Evolutionary conservation across 257 asterid species (phyloP), one percentile per base, ranked within the genome.

Genomic region (Haberlea rhodopensis): DNA sequence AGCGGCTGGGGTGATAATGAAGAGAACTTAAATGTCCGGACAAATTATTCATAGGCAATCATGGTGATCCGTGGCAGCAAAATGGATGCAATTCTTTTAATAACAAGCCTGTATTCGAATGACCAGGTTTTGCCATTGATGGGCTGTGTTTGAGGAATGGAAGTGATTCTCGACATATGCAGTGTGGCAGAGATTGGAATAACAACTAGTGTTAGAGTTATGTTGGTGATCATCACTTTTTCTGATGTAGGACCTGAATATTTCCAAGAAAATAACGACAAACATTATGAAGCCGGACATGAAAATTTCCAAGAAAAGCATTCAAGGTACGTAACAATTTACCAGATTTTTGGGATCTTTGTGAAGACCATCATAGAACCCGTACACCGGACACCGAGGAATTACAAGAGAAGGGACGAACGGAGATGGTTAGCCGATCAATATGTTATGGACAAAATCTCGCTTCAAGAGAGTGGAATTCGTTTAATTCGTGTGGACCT

Each of bases 1-100:
- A 11, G 77, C 13, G 96, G 95, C 29, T 88, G 94, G 96, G 96
- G 94, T 1, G 91, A 81, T 1, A 61, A 18, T 13, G 90, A 81
- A 20, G 86, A 78, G 22, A 68, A 65, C 46, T 56, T 73, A 8
- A 67, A 57, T 25, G 73, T 54, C 11, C 76, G 76, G 2, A 55
- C 71, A 34, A 59, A 78, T 55, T 34, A 68, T 6, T 68, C 75
- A 6, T 43, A 4, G 65, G 65, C 53, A 78, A 79, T 70, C 58
- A 55, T 13, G 76, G 58, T 21, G 67, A 71, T 58, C 71, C 72
- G 18, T 67, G 75, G 83, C 76, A 45, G 31, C 62, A 37, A 26
- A 57, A 66, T 62, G 57, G 72, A 80, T 70, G 63, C 37, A 29
- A 40, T 45, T 46, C 78, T 10, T 73, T 31, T 20, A 75, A 55